These are phyloP conservation scores for Neofusicoccum sp. DNA, from an alignment of 2,329 filamentous ascomycete genomes.

Conservation along the genomic window DNA sequence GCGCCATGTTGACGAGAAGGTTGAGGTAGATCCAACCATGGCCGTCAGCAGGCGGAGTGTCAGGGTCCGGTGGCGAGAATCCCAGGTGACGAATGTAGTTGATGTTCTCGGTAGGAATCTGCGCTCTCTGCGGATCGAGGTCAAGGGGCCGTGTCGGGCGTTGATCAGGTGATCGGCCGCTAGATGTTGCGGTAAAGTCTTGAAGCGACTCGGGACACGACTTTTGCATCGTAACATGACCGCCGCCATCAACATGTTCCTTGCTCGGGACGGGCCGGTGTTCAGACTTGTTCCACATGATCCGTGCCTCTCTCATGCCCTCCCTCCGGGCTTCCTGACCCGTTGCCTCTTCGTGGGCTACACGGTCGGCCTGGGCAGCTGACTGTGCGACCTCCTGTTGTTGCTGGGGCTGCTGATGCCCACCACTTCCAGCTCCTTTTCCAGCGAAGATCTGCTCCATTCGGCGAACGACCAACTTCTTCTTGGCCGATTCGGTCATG, in stretches of 20 bases:
- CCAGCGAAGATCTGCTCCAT: slow-evolving; percentile 84
- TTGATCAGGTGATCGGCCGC: slow-evolving; percentile 61
- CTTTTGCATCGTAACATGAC: not conserved
- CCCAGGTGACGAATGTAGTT: slow-evolving; percentile 77
- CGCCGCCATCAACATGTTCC: not conserved
- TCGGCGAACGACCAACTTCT: slow-evolving; percentile 74
- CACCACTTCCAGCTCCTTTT: slow-evolving; percentile 51
- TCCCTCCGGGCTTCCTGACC: slow-evolving; percentile 41
- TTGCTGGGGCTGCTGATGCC: slow-evolving; percentile 54
- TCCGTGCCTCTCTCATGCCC: slow-evolving; percentile 50
- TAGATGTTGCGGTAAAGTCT: not conserved
- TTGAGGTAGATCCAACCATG: slow-evolving; percentile 86
- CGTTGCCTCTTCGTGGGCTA: slow-evolving; percentile 40
- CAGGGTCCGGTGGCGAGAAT: slow-evolving; percentile 61
- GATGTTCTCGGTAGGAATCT: slow-evolving; percentile 76
- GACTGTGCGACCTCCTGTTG: slow-evolving; percentile 61
- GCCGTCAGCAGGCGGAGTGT: slow-evolving; percentile 49
- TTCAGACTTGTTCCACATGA: slow-evolving; percentile 36
- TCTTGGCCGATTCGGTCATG: slow-evolving; percentile 74
- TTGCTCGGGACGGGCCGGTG: not conserved
- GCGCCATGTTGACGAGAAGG: slow-evolving; percentile 77
- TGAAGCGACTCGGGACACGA: not conserved
- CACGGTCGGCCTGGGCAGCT: slow-evolving; percentile 52
- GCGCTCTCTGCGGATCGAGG: slow-evolving; percentile 75
- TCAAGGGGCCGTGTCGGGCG: slow-evolving; percentile 76